Conservation (phyloP, 2,329 filamentous ascomycete genomes). For the Calycina herbarum region DNA sequence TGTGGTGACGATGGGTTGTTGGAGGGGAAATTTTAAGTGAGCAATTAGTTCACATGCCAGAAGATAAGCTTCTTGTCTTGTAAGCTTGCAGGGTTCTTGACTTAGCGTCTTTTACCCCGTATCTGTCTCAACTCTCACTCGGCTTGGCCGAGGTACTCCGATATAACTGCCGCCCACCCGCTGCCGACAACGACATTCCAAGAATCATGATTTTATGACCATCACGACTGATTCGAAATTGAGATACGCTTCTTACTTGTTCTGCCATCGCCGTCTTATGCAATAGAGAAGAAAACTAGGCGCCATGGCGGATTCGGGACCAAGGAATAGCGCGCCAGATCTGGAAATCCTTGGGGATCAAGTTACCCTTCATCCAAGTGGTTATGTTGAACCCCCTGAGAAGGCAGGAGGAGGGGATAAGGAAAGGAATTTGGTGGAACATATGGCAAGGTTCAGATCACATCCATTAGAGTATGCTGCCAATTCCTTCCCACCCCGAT, state of each 20-base stretch:
- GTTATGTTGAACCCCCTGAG: constrained; percentile 56
- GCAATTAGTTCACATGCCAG: constrained; percentile 24
- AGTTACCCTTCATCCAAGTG: constrained; percentile 73
- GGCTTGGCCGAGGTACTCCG: not conserved
- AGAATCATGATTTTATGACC: constrained; percentile 23
- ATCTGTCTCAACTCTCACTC: too few species aligned
- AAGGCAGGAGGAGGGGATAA: constrained; percentile 50
- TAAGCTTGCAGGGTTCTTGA: constrained; percentile 3
- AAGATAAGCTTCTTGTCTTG: constrained; percentile 10
- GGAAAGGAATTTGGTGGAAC: constrained; percentile 72
- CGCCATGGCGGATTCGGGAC: constrained; percentile 40
- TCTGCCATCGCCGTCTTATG: not conserved
- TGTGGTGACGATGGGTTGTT: not conserved
- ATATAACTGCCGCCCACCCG: constrained; percentile 5
- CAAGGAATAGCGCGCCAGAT: constrained; percentile 64
- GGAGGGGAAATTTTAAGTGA: constrained; percentile 3
- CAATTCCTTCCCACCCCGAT: not conserved
- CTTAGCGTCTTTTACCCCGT: constrained; percentile 6
- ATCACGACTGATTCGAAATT: not conserved
- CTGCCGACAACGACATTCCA: not conserved
- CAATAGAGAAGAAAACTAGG: not conserved
- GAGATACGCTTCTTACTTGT: constrained; percentile 1
- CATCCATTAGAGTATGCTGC: constrained; percentile 57
- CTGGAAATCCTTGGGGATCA: constrained; percentile 74
- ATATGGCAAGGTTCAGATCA: constrained; percentile 83